Evolutionary conservation across 2,329 filamentous ascomycete species (phyloP), one percentile per base, ranked within the genome.

Genomic region (Curvularia lunata): DNA sequence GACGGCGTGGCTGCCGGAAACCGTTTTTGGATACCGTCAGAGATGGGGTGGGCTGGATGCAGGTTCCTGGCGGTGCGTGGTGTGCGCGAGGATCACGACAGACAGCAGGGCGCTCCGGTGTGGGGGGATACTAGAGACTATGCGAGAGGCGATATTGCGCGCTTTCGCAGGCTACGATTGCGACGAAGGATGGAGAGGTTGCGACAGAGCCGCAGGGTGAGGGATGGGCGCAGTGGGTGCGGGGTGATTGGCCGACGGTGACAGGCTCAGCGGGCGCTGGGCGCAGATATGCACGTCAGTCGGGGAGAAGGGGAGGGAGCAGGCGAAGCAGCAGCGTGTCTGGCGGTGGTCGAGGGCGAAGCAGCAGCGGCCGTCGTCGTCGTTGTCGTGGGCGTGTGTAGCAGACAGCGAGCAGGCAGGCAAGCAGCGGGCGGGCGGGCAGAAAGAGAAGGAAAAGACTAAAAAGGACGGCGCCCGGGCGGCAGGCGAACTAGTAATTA

Each of bases 1-100:
- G 70, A 71, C 67, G 69, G 68, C 52, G 71, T 71, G 72, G 69
- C 70, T 71, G 69, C 67, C 49, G 65, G 69, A 65, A 61, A 65
- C 48, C 66, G 59, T 62, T 54, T 70, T 68, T 63, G 68, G 69
- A 45, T 28, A 42, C 19, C 9, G 28, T 30, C 10, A 30, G 28
- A 28, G n/a, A 45, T 30, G 16, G 45, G 50, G 55, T 59, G 56
- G 59, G 60, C 58, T 61, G 60, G 60, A 58, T 59, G 64, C 62
- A 64, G 62, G 50, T 49, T 62, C 61, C 59, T 59, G 56, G 49
- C n/a, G 2, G 10, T 51, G 61, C 60, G 1, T 54, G 32, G 10
- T 19, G 25, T 46, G 43, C 6, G 27, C n/a, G 58, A 52, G 41
- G 48, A 54, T 54, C 55, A 62, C 59, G 58, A 66, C 64, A 63